These are phyloP conservation scores for Aaosphaeria pasadenensis DNA, from an alignment of 2,329 filamentous ascomycete genomes.

Conservation along the genomic window DNA sequence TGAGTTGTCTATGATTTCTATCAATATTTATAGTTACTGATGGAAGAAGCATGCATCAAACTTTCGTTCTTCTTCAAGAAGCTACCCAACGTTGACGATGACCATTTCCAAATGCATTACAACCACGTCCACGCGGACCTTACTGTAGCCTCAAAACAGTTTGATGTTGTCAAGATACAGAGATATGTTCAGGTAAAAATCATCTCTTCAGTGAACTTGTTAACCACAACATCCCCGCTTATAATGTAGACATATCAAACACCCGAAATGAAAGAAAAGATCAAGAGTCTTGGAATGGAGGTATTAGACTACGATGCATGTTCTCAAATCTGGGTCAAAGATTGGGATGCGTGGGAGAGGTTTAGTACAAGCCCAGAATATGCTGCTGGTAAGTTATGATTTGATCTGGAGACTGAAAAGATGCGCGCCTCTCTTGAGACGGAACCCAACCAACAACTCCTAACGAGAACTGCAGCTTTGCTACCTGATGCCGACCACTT, in stretches of 20 bases:
- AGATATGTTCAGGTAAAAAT: constrained; percentile 20
- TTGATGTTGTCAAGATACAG: constrained; percentile 24
- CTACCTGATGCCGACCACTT: constrained; percentile 23
- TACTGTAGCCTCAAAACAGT: constrained; percentile 23
- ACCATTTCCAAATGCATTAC: constrained; percentile 32
- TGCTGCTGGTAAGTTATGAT: constrained; percentile 7
- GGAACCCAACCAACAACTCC: background rate
- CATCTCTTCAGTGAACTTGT: background rate
- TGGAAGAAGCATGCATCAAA: constrained; percentile 26
- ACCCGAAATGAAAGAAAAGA: constrained; percentile 18
- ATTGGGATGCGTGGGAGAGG: constrained; percentile 20
- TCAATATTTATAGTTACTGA: background rate
- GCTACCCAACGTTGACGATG: constrained; percentile 24
- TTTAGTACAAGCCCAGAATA: constrained; percentile 20
- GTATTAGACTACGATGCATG: constrained; percentile 22
- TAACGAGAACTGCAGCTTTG: constrained; percentile 7
- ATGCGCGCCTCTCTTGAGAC: background rate
- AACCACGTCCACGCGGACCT: constrained; percentile 31
- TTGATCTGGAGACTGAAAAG: background rate
- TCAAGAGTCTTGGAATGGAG: constrained; percentile 18
- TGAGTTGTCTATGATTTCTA: constrained; percentile 2
- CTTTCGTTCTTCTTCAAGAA: constrained; percentile 31
- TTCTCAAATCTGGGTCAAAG: constrained; percentile 20
- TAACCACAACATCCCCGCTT: background rate
- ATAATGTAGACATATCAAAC: constrained; percentile 13